Base-by-base conservation (phyloP, 257 asterid genomes). In the Jacaranda mimosifolia region DNA sequence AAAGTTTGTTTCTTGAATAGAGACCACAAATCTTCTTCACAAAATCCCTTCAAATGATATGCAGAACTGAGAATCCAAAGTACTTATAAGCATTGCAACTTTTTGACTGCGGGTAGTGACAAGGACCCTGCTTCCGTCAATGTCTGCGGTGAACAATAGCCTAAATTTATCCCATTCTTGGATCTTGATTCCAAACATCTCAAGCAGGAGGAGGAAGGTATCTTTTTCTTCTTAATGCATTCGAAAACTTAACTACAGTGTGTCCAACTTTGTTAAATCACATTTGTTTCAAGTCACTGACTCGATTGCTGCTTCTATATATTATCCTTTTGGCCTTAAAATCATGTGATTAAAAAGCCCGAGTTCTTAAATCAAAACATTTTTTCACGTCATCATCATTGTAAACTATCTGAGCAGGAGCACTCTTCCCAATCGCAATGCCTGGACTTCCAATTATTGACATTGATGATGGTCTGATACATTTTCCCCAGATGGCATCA, bases 171-270 rank as follows among this genome's bases (percentile, higher is more conserved):
- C 77, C 82, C 77, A 70, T 38, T 78, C 82, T 45, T 10, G 53
- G 72, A 32, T 74, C 83, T n/a, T 68, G 72, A 17, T 55, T 79
- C 86, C 86, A 82, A 13, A 78, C 83, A 46, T 82, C 86, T 46
- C 86, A 14, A 82, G 82, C 64, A 82, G 80, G 12, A 82, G 78
- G 35, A 82, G 82, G 78, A 42, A 82, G 79, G 55, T 40, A 74
- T 48, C 49, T 63, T 74, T 18, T 57, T 82, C 43, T 70, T 35
- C 46, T 78, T 35, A 82, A 40, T 60, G 51, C 51, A 15, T 80
- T 46, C 80, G 70, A 68, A n/a, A 80, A 17, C 32, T 26, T 26
- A 26, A 2, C 32, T 26, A 2, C 32, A 26, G 32, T 26, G 32
- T 2, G 32, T 26, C 32, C 32, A 26, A 26, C 32, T 26, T 2